Evolutionary conservation across 106 monocot genomes (phyloP), one percentile per base, ranked within the genome.

Genomic region (Dendrobium catenatum): DNA sequence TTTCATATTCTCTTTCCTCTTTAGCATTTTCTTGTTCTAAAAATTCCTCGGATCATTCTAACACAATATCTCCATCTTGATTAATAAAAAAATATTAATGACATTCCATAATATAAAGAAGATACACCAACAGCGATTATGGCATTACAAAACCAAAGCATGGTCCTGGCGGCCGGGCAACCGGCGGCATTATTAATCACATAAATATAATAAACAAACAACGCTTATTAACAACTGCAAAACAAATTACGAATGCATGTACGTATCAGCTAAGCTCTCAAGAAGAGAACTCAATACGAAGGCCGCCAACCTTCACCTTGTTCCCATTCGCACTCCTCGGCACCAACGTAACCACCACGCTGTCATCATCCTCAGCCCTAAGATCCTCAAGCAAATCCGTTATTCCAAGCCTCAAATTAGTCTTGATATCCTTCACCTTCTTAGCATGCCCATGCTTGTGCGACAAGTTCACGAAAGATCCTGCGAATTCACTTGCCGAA

Each of bases 381-480:
- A 87, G 54, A 15, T 85, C 91, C 19, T 89, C 89, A 2, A 92
- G 56, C 72, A 87, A 13, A 4, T 89, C 89, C 17, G 79, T 77
- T 17, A 91, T 85, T 42, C 89, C 87, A 6, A 91, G 80, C 77
- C 67, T 81, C 51, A 87, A 77, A 42, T 7, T 64, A 0, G 85
- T 87, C 73, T 55, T 73, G 41, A 78, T 44, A 16, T 3, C 26
- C 33, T 0, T 29, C 43, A 15, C 13, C 77, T 51, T 31, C 74
- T 55, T 74, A 18, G 31, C 73, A 24, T 81, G 20, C 16, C 58
- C n/a, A 19, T 66, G 61, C 79, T 46, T 75, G 68, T 89, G 89
- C 22, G 87, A 87, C 80, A 91, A 43, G 24, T 89, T 81, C 17
- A 81, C 86, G 42, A 91, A 89, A 55, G 87, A 87, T 6, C 93